Percentiles rank a stretch among this genome's conserved stretches.
Conservation (phyloP, 495 filamentous ascomycete genomes). For the Trichoderma gamsii region DNA sequence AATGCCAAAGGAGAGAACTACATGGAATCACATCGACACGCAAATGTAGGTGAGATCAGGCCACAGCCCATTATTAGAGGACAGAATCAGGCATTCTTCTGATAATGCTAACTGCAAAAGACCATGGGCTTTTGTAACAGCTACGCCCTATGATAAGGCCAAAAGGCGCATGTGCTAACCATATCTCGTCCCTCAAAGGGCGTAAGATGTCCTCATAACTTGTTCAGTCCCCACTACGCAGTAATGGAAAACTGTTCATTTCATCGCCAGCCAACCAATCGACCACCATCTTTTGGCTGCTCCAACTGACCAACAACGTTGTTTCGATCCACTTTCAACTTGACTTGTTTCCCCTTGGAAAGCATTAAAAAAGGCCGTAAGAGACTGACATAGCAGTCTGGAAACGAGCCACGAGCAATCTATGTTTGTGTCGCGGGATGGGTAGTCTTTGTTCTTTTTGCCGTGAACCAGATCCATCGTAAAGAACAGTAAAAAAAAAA, state of each 20-base stretch:
- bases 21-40: constrained; percentile 4
- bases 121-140: constrained; percentile 8
- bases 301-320: not conserved
- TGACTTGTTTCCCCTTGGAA: constrained; percentile 14
- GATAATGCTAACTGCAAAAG: constrained; percentile 16
- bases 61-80: not conserved
- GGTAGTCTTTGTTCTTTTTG: constrained; percentile 19
- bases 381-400: not conserved
- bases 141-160: not conserved
- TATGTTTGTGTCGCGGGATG: constrained; percentile 20
- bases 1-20: not conserved
- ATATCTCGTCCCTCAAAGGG: constrained; percentile 10
- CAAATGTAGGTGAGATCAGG: not conserved
- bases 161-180: not conserved
- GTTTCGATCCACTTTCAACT: constrained; percentile 5
- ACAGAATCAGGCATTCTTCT: constrained; percentile 1
- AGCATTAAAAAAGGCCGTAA: constrained; percentile 1
- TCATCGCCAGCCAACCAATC: not conserved
- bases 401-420: constrained; percentile 23
- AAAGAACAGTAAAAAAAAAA: constrained; percentile 6
- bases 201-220: constrained; percentile 9
- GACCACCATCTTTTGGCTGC: not conserved
- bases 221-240: not conserved
- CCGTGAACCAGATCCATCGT: constrained; percentile 17
- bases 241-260: not conserved